A percentile compares a stretch with the other conserved stretches of the same genome.
These are phyloP conservation scores for Xylariaceae sp. DNA, from an alignment of 2,329 filamentous ascomycete species.

Conservation along the genomic window DNA sequence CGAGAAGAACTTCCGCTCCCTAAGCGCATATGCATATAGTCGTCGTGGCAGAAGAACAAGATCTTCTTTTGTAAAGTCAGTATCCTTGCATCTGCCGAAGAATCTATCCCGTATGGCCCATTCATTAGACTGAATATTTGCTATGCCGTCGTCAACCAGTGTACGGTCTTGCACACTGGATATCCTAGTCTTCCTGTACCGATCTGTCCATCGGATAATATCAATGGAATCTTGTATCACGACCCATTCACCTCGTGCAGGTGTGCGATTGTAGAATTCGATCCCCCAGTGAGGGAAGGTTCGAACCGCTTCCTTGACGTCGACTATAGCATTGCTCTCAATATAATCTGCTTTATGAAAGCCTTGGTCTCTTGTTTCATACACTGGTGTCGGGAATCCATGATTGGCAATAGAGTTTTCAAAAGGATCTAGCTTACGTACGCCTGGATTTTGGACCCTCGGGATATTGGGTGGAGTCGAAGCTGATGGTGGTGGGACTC, in stretches of 20 bases:
- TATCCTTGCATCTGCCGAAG: not conserved
- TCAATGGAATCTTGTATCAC: conserved; percentile 3
- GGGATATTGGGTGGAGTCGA: not conserved
- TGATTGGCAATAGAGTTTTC: too few species aligned
- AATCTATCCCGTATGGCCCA: not conserved
- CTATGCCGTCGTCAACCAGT: not conserved
- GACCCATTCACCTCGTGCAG: not conserved
- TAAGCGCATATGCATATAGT: conserved; percentile 10
- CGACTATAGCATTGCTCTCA: conserved; percentile 14
- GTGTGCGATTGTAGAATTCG: not conserved
- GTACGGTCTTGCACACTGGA: conserved; percentile 13
- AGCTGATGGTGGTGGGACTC: not conserved
- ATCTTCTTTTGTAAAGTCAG: not conserved
- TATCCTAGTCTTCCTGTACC: not conserved
- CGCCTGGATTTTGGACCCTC: too few species aligned
- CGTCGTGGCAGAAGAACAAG: not conserved
- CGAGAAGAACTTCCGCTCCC: conserved; percentile 11
- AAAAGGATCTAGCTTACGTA: too few species aligned
- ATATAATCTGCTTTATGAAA: conserved; percentile 1
- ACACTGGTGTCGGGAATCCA: not conserved
- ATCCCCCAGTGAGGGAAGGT: not conserved
- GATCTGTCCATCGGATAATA: conserved; percentile 7
- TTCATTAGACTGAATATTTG: not conserved
- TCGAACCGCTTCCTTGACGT: conserved; percentile 10
- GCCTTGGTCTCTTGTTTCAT: not conserved